These are phyloP conservation scores for Chlorella ohadii DNA, from an alignment of 139 green algal species.

Conservation along the genomic window DNA sequence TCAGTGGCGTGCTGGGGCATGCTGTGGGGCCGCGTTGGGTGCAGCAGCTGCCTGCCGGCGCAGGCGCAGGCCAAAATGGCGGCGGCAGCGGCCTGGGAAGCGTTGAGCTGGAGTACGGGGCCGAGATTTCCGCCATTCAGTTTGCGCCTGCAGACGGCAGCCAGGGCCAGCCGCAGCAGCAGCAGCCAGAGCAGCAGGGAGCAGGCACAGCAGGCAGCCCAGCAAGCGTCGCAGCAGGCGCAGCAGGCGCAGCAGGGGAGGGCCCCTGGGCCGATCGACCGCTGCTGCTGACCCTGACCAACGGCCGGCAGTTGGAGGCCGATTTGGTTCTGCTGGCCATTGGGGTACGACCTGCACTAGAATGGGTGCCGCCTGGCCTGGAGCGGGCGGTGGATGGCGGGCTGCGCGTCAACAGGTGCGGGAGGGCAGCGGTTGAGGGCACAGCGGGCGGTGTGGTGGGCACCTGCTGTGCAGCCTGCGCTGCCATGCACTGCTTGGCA, in stretches of 20 bases:
- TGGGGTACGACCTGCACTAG: conserved; percentile 69
- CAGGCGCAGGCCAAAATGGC: neutral
- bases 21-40: conserved; percentile 69
- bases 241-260: neutral
- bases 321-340: conserved; percentile 80
- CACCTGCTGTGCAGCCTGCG: too few species aligned
- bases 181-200: neutral
- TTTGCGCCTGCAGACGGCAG: neutral
- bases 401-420: conserved; percentile 64
- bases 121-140: conserved; percentile 19
- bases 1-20: conserved; percentile 43
- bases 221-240: neutral
- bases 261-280: neutral
- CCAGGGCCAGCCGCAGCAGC: neutral
- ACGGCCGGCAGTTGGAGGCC: conserved; percentile 46
- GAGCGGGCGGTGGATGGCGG: conserved; percentile 67
- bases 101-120: conserved; percentile 29
- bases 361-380: conserved; percentile 68
- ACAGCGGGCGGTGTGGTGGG: too few species aligned
- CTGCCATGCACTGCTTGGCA: too few species aligned
- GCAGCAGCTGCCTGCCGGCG: conserved; percentile 26
- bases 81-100: neutral
- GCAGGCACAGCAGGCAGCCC: neutral
- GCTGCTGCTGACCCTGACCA: conserved; percentile 50
- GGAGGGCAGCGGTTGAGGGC: too few species aligned